These are phyloP conservation scores for Abrus pulchellus DNA, from an alignment of 306 rosid genomes.

Conservation along the genomic window DNA sequence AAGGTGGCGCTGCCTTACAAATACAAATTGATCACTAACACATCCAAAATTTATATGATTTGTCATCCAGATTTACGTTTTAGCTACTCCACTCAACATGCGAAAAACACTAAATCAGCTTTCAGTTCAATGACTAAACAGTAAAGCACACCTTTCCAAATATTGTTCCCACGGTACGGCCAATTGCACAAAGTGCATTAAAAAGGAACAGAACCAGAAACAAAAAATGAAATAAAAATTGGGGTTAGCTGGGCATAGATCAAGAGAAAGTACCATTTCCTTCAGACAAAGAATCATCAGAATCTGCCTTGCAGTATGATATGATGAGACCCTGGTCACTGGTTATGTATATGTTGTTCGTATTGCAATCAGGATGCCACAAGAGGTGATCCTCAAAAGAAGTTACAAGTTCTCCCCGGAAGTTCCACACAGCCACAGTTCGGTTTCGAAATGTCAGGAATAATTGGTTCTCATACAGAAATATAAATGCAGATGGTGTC, in stretches of 20 bases:
- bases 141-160: not conserved
- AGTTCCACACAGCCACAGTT: slow-evolving; percentile 98
- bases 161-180: not conserved
- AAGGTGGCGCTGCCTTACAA: slow-evolving; percentile 3
- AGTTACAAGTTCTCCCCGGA: slow-evolving; percentile 95
- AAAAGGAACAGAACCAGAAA: not conserved
- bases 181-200: slow-evolving; percentile 9
- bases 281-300: slow-evolving; percentile 84
- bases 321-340: slow-evolving; percentile 98
- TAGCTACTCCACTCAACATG: not conserved
- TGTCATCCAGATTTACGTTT: slow-evolving; percentile 9
- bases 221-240: not conserved
- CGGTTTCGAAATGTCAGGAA: slow-evolving; percentile 89
- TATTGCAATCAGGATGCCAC: slow-evolving; percentile 99
- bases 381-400: slow-evolving; percentile 96
- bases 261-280: slow-evolving; percentile 71
- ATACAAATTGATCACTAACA: slow-evolving; percentile 17
- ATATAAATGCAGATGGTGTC: slow-evolving; percentile 98
- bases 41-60: slow-evolving; percentile 1
- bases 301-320: slow-evolving; percentile 99
- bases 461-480: slow-evolving; percentile 89
- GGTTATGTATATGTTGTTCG: slow-evolving; percentile 92
- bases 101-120: slow-evolving; percentile 15
- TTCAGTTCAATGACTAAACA: slow-evolving; percentile 36
- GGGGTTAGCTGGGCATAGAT: not conserved